phyloP scores from a whole-genome alignment of 345 rosid species.

The Eutrema yunnanense region DNA sequence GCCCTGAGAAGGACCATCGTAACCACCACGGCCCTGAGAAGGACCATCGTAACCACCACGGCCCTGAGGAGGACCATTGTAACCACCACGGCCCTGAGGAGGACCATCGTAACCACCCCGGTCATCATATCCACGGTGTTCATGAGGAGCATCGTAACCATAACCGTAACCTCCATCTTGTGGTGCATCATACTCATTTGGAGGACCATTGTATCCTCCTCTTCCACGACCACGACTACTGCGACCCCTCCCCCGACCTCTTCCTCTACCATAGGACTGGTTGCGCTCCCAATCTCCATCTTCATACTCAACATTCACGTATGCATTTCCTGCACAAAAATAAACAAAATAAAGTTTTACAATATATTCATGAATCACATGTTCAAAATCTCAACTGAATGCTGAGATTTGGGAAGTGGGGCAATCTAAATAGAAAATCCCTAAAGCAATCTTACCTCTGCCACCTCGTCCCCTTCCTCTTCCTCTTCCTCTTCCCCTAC shows the following conservation, averaged over 20 bases:
- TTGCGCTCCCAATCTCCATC: slow-evolving; percentile 76
- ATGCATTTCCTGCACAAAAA: slow-evolving; percentile 56
- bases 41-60: slow-evolving; percentile 18
- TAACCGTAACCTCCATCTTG: slow-evolving; percentile 68
- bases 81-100: slow-evolving; percentile 2
- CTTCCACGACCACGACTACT: slow-evolving; percentile 72
- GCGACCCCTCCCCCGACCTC: slow-evolving; percentile 89
- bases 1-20: slow-evolving; percentile 4
- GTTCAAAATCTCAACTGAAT: not conserved
- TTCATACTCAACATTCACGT: slow-evolving; percentile 53
- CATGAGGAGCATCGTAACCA: slow-evolving; percentile 44
- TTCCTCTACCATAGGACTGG: slow-evolving; percentile 62
- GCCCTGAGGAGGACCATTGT: slow-evolving; percentile 12
- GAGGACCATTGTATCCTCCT: slow-evolving; percentile 80
- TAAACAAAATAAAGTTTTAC: not conserved
- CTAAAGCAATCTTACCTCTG: slow-evolving; percentile 20
- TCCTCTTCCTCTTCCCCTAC: slow-evolving; percentile 40
- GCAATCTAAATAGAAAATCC: not conserved
- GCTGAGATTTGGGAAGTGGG: not conserved
- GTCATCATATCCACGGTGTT: slow-evolving; percentile 25
- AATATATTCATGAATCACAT: not conserved
- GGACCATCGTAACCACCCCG: slow-evolving; percentile 11
- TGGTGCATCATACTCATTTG: slow-evolving; percentile 39
- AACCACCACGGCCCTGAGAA: slow-evolving; percentile 13
- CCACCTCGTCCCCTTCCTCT: slow-evolving; percentile 34